Conservation (phyloP, 768 basidiomycete genomes). For the Calocybe indica region DNA sequence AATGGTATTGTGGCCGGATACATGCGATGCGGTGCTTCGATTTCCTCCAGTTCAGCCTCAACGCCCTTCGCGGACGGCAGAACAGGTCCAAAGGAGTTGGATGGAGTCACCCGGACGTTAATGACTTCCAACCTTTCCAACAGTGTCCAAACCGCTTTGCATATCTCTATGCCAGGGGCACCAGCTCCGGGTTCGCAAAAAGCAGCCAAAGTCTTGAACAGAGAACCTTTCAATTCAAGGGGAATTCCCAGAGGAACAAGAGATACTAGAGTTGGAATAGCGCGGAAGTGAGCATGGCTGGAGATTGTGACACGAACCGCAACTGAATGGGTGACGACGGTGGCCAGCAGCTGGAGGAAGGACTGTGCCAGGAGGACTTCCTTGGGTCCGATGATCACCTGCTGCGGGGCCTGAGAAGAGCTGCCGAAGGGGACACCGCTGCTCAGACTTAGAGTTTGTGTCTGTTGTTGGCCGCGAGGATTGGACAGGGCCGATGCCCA, state of each 20-base stretch:
- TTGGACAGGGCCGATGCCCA: constrained; percentile 58
- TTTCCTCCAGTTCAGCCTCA: constrained; percentile 82
- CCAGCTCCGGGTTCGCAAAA: constrained; percentile 84
- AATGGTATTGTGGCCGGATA: constrained; percentile 92
- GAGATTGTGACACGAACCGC: constrained; percentile 75
- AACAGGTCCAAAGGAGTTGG: constrained; percentile 33
- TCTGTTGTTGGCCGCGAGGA: constrained; percentile 37
- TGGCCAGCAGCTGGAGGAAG: constrained; percentile 74
- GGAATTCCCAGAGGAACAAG: constrained; percentile 79
- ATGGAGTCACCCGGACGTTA: constrained; percentile 51
- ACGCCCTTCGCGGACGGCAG: constrained; percentile 68
- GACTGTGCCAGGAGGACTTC: constrained; percentile 77
- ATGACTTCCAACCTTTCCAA: constrained; percentile 85
- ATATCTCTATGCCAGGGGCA: constrained; percentile 66
- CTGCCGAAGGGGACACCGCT: constrained; percentile 9
- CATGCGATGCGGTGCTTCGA: constrained; percentile 69
- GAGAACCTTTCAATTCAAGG: constrained; percentile 82
- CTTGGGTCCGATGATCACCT: constrained; percentile 51
- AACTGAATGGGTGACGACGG: constrained; percentile 69
- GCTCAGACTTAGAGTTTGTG: constrained; percentile 30
- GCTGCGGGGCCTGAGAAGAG: constrained; percentile 35
- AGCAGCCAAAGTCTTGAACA: constrained; percentile 75
- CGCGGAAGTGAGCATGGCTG: constrained; percentile 72
- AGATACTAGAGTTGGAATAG: constrained; percentile 72
- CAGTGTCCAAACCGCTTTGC: constrained; percentile 74